Conservation (phyloP, 2,329 filamentous ascomycete species). For the Stagonosporopsis chrysanthemi region DNA sequence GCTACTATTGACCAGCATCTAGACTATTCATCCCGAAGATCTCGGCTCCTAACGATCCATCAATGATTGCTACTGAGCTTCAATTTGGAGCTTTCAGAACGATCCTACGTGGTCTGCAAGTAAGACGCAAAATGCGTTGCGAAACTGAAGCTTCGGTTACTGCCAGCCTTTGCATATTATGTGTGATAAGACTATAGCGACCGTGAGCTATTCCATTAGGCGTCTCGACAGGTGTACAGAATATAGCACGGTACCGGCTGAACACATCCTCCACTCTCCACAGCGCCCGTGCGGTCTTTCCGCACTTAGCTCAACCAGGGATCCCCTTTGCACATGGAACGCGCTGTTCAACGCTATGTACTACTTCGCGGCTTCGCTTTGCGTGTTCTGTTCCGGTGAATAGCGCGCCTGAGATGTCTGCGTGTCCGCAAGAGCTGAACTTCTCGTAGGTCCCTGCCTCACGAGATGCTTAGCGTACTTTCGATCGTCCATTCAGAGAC, state of each 20-base stretch:
- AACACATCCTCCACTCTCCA: neutral
- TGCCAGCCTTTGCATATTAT: neutral
- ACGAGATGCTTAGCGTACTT: neutral
- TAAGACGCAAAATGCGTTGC: neutral
- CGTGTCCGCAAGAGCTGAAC: neutral
- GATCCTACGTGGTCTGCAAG: neutral
- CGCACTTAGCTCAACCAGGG: neutral
- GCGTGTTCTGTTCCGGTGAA: neutral
- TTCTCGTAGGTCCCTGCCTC: constrained; percentile 24
- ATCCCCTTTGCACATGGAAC: neutral
- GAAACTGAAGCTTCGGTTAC: neutral
- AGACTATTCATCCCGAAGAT: constrained; percentile 11
- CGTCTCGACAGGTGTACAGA: neutral
- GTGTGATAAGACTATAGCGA: neutral
- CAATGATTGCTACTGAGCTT: neutral
- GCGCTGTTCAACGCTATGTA: neutral
- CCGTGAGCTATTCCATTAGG: constrained; percentile 2
- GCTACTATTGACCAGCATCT: constrained; percentile 17
- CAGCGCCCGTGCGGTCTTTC: neutral
- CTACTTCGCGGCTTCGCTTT: neutral
- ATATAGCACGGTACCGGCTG: neutral
- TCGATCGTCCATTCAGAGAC: constrained; percentile 3
- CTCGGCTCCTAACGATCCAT: neutral
- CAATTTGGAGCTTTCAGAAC: neutral
- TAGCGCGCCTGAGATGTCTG: neutral